These are phyloP conservation scores for Kwoniella shivajii DNA, from an alignment of 1,284 basidiomycete genomes.

Conservation along the genomic window DNA sequence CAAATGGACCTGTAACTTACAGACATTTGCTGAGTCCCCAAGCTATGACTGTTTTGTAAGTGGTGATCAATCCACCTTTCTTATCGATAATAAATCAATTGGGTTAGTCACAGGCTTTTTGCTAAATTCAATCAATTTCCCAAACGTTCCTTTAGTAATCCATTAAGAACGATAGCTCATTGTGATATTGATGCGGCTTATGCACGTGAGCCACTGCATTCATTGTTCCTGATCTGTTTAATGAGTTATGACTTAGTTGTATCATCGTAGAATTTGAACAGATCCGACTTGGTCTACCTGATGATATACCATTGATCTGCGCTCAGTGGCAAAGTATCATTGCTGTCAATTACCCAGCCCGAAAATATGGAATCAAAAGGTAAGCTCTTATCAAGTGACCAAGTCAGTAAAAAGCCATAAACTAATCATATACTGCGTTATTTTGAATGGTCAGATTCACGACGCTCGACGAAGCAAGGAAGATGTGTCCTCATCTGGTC, in stretches of 20 bases:
- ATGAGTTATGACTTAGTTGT: background rate
- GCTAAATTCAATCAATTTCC: background rate
- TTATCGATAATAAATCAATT: no score
- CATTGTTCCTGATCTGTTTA: background rate
- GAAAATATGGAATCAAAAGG: constrained; percentile 84
- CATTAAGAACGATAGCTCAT: constrained; percentile 67
- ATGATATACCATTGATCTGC: constrained; percentile 78
- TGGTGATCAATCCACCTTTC: background rate
- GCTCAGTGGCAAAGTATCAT: constrained; percentile 89
- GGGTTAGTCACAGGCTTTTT: no score
- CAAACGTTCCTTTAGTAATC: constrained; percentile 32
- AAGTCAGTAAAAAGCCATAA: background rate
- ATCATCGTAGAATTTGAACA: constrained; percentile 71
- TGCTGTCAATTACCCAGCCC: constrained; percentile 93
- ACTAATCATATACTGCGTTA: no score
- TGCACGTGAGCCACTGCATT: constrained; percentile 56
- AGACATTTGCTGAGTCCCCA: constrained; percentile 48
- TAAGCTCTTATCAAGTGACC: constrained; percentile 7
- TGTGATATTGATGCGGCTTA: constrained; percentile 95
- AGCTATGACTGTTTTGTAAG: constrained; percentile 48
- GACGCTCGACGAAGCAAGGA: constrained; percentile 70
- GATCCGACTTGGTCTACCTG: constrained; percentile 72
- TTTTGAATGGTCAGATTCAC: constrained; percentile 26
- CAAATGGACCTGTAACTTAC: background rate
- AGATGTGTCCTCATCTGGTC: constrained; percentile 79